Evolutionary conservation across 169 alveolate species (phyloP).

Genomic region (Plasmodium gaboni): DNA sequence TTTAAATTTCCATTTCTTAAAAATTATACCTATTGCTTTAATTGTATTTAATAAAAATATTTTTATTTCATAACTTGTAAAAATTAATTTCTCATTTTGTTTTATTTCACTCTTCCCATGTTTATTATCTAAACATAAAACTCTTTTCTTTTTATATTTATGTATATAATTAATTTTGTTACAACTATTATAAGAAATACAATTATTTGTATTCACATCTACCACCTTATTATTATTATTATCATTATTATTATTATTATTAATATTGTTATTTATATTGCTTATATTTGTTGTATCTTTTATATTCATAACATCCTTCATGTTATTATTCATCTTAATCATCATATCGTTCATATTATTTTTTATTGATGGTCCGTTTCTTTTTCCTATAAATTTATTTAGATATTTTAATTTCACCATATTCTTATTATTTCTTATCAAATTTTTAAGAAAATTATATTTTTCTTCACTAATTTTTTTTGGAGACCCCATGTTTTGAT

Average conservation of each 20-base stretch:
- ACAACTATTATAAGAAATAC: neutral
- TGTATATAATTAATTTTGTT: neutral
- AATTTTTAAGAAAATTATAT: conserved; percentile 4
- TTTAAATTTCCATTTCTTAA: conserved; percentile 39
- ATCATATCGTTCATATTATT: too few species aligned
- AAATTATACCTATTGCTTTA: conserved; percentile 53
- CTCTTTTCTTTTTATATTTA: neutral
- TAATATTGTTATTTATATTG: neutral
- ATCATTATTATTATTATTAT: neutral
- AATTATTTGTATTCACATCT: neutral
- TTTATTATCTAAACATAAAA: neutral
- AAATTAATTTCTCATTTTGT: conserved; percentile 6
- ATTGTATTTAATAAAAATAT: conserved; percentile 37
- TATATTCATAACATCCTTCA: too few species aligned
- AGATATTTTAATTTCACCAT: neutral
- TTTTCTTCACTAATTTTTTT: conserved; percentile 28
- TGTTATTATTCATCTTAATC: too few species aligned
- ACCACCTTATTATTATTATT: neutral
- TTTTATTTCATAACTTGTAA: conserved; percentile 49
- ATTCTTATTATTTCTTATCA: conserved; percentile 2
- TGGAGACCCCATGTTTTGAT: neutral
- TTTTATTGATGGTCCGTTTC: too few species aligned
- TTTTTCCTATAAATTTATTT: too few species aligned
- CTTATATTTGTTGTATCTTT: too few species aligned
- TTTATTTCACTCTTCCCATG: neutral